Evolutionary conservation across 768 basidiomycete species (phyloP).

Genomic region (Phylloporus arenicola): DNA sequence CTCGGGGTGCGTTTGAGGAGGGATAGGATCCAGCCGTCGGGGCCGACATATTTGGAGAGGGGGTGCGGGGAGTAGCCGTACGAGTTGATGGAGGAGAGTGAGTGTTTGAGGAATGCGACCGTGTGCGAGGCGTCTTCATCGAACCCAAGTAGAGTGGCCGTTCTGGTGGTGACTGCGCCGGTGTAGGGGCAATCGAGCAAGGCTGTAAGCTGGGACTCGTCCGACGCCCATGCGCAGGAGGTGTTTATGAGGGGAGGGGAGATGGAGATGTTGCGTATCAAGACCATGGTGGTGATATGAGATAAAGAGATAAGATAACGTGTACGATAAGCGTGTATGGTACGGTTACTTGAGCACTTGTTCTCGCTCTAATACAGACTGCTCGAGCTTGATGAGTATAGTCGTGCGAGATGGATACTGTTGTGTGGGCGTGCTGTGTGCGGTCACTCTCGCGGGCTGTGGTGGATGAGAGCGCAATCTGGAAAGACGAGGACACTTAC

Average conservation of each 20-base stretch:
- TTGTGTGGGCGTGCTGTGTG: slow-evolving; percentile 84
- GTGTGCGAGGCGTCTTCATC: slow-evolving; percentile 57
- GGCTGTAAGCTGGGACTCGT: slow-evolving; percentile 53
- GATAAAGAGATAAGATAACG: slow-evolving; percentile 4
- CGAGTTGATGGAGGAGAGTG: slow-evolving; percentile 67
- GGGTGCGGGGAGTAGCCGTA: slow-evolving; percentile 86
- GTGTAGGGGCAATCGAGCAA: slow-evolving; percentile 65
- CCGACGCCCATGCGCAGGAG: slow-evolving; percentile 79
- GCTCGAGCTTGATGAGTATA: slow-evolving; percentile 96
- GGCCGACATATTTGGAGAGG: slow-evolving; percentile 52
- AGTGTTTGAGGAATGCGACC: slow-evolving; percentile 51
- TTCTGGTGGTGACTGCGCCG: slow-evolving; percentile 78
- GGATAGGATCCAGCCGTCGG: slow-evolving; percentile 45
- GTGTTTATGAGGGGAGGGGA: slow-evolving; percentile 69
- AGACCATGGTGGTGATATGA: slow-evolving; percentile 40
- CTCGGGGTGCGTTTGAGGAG: slow-evolving; percentile 34
- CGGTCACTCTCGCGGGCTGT: slow-evolving; percentile 94
- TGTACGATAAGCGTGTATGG: slow-evolving; percentile 2
- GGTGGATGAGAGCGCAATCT: slow-evolving; percentile 7
- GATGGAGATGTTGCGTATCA: slow-evolving; percentile 51
- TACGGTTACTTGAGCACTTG: slow-evolving; percentile 68
- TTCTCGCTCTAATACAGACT: slow-evolving; percentile 89
- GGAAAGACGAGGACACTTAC: slow-evolving; percentile 46
- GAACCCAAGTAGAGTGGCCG: slow-evolving; percentile 67
- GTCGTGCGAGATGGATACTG: slow-evolving; percentile 82